Evolutionary conservation across 2,329 filamentous ascomycete species (phyloP).

Genomic region (Colletotrichum ledebouriae): DNA sequence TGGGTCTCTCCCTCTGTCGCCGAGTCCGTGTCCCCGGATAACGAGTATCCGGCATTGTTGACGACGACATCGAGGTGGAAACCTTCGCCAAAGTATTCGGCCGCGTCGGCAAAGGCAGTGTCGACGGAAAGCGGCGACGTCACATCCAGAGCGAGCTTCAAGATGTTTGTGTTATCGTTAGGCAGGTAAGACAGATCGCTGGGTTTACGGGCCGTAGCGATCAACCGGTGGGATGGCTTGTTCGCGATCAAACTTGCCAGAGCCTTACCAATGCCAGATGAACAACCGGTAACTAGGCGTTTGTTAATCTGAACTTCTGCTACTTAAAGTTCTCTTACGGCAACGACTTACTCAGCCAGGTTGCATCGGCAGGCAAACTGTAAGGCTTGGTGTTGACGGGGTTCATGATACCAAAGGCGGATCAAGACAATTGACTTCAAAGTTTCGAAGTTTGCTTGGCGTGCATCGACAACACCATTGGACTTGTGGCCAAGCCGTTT

Average conservation of each 20-base stretch:
- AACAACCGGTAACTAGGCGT: constrained; percentile 61
- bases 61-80: constrained; percentile 51
- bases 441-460: too few relatives aligned
- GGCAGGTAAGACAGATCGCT: constrained; percentile 57
- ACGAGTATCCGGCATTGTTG: constrained; percentile 51
- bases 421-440: too few relatives aligned
- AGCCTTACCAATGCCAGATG: constrained; percentile 60
- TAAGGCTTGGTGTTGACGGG: constrained; percentile 51
- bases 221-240: constrained; percentile 55
- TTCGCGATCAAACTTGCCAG: constrained; percentile 55
- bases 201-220: constrained; percentile 63
- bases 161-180: constrained; percentile 50
- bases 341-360: constrained; percentile 54
- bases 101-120: constrained; percentile 50
- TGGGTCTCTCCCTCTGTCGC: constrained; percentile 44
- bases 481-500: too few relatives aligned
- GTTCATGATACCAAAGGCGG: constrained; percentile 45
- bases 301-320: too few relatives aligned
- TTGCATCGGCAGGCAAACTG: constrained; percentile 52
- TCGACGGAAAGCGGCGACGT: constrained; percentile 55
- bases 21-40: constrained; percentile 50
- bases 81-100: constrained; percentile 50
- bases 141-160: constrained; percentile 63
- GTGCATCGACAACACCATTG: too few relatives aligned
- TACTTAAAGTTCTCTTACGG: too few relatives aligned